Percentiles rank a stretch among this genome's conserved stretches.
Conservation (phyloP, 2,329 filamentous ascomycete genomes). For the Tothia fuscella region DNA sequence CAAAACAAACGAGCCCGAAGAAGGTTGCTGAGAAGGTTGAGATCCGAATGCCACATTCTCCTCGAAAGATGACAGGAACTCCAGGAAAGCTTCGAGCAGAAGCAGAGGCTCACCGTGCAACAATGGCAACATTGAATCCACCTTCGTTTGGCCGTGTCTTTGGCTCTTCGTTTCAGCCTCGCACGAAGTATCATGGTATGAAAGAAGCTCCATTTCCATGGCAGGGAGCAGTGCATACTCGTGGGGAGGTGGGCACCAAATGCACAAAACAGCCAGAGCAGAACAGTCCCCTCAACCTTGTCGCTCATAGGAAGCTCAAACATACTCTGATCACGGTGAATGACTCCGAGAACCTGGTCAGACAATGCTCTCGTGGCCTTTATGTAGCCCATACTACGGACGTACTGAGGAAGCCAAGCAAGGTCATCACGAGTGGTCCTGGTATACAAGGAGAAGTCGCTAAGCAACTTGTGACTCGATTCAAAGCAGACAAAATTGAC, state of each 20-base stretch:
- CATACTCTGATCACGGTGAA: conserved; percentile 1
- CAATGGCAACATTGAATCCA: not conserved
- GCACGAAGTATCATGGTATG: not conserved
- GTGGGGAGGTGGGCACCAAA: conserved; percentile 26
- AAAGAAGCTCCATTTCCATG: conserved; percentile 50
- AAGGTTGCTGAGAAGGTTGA: not conserved
- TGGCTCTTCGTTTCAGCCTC: not conserved
- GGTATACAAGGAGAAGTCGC: not conserved
- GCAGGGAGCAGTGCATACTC: conserved; percentile 51
- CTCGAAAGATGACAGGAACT: conserved; percentile 27
- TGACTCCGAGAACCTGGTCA: conserved; percentile 5
- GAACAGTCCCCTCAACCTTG: conserved; percentile 15
- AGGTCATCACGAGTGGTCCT: conserved; percentile 1
- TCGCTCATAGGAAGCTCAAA: conserved; percentile 18
- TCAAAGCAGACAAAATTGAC: not conserved
- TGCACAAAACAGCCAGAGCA: not conserved
- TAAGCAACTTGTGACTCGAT: not conserved
- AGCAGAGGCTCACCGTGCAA: conserved; percentile 13
- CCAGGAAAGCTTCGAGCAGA: conserved; percentile 34
- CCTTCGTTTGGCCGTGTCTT: not conserved
- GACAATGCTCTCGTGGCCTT: not conserved
- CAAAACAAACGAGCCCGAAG: not conserved
- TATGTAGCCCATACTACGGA: not conserved
- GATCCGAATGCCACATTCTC: not conserved
- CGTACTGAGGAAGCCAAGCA: not conserved